A percentile compares a stretch with the other conserved stretches of the same genome.
Evolutionary conservation across 2,329 filamentous ascomycete species (phyloP).

Genomic region (Tolypocladium guangdongense): DNA sequence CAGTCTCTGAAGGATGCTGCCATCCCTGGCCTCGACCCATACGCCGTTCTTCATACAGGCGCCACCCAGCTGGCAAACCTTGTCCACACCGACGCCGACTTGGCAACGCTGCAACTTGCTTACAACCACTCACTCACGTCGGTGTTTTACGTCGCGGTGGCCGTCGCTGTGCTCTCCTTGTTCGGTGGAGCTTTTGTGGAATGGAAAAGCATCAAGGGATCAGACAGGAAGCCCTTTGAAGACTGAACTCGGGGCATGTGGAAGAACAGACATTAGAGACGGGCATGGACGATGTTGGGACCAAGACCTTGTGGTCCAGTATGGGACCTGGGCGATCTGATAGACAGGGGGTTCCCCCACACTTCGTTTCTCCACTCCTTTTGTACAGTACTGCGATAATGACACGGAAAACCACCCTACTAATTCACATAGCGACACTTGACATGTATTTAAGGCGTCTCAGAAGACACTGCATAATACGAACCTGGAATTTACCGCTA

Average conservation of each 20-base stretch:
- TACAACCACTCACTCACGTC: slow-evolving; percentile 27
- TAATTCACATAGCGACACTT: no score
- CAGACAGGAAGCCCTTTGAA: background rate
- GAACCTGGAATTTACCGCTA: no score
- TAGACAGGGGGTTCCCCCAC: no score
- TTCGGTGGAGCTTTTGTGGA: slow-evolving; percentile 28
- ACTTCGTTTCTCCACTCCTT: no score
- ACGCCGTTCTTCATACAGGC: slow-evolving; percentile 14
- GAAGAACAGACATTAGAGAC: no score
- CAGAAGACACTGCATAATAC: no score
- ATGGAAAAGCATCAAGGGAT: slow-evolving; percentile 39
- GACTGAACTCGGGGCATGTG: background rate
- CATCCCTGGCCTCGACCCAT: slow-evolving; percentile 17
- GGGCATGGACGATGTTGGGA: no score
- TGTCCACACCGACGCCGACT: slow-evolving; percentile 6
- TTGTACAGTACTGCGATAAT: no score
- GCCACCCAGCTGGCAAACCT: slow-evolving; percentile 17
- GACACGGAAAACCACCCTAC: no score
- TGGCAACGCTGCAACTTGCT: slow-evolving; percentile 13
- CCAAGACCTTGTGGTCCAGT: no score
- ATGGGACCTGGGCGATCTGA: no score
- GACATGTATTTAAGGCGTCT: no score
- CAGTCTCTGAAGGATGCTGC: slow-evolving; percentile 25
- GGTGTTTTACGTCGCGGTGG: slow-evolving; percentile 25
- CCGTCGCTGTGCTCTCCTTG: slow-evolving; percentile 26